phyloP scores from a whole-genome alignment of 1,284 basidiomycete genomes.

The Pyrrhoderma noxium region DNA sequence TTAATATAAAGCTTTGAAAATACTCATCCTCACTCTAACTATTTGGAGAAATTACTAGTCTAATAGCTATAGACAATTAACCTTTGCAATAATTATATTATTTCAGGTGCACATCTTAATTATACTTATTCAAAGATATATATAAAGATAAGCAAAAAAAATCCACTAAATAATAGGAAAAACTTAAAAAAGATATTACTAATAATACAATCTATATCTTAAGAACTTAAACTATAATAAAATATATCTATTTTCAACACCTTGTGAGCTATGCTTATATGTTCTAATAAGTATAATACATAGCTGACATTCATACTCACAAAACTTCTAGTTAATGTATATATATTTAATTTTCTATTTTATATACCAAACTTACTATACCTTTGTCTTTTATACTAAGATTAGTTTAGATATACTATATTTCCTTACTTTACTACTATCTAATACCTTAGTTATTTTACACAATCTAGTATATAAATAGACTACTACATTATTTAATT shows the following conservation, averaged over 20 bases:
- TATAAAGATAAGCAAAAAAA: conserved; percentile 78
- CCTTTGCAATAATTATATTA: too few relatives aligned
- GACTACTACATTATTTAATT: conserved; percentile 72
- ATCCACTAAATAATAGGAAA: conserved; percentile 81
- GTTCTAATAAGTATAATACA: conserved; percentile 69
- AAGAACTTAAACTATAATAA: conserved; percentile 39
- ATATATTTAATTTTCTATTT: conserved; percentile 24
- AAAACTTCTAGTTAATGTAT: conserved; percentile 63
- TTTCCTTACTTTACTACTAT: conserved; percentile 56
- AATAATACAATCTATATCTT: conserved; percentile 53
- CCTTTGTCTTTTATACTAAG: conserved; percentile 34
- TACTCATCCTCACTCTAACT: conserved; percentile 48
- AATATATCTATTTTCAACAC: conserved; percentile 38
- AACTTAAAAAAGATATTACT: conserved; percentile 58
- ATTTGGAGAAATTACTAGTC: too few relatives aligned
- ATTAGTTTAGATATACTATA: conserved; percentile 75
- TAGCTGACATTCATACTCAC: conserved; percentile 75
- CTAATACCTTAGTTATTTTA: conserved; percentile 55
- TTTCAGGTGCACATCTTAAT: too few relatives aligned
- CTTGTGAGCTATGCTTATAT: too few relatives aligned
- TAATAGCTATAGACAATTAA: too few relatives aligned
- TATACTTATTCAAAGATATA: conserved; percentile 25
- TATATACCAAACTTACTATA: neutral
- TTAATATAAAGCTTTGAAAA: conserved; percentile 16
- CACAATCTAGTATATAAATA: conserved; percentile 77